Percentiles rank a stretch among this genome's conserved stretches.
Evolutionary conservation across 768 basidiomycete species (phyloP).

Genomic region (Nevesoporus exiguus): DNA sequence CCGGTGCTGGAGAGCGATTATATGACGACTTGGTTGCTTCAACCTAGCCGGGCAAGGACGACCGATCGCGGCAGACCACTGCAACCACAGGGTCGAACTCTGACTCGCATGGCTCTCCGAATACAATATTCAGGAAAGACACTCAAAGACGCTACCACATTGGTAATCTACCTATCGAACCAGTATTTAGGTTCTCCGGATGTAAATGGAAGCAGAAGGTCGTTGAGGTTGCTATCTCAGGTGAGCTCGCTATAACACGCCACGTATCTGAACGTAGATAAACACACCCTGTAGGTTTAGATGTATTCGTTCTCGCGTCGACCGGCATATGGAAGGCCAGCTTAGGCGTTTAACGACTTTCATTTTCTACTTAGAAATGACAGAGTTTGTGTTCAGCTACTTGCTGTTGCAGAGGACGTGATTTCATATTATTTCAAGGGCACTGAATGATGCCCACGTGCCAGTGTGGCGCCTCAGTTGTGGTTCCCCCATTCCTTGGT

Average conservation of each 20-base stretch:
- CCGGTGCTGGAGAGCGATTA: too few species aligned
- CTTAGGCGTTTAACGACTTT: neutral
- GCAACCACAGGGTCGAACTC: too few species aligned
- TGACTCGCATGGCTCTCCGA: too few species aligned
- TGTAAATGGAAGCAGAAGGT: constrained; percentile 63
- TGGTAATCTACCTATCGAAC: constrained; percentile 4
- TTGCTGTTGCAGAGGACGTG: constrained; percentile 66
- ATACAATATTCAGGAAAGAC: too few species aligned
- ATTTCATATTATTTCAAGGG: neutral
- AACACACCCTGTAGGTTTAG: constrained; percentile 43
- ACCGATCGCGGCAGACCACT: too few species aligned
- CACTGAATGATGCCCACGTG: neutral
- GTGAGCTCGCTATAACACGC: constrained; percentile 31
- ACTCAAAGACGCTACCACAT: too few species aligned
- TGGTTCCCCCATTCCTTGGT: constrained; percentile 79
- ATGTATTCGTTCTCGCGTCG: constrained; percentile 78
- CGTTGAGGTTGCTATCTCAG: constrained; percentile 34
- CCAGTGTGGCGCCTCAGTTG: constrained; percentile 69
- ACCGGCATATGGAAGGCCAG: constrained; percentile 86
- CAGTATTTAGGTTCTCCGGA: constrained; percentile 65
- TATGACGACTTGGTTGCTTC: too few species aligned
- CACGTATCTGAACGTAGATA: neutral
- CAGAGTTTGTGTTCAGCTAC: constrained; percentile 86
- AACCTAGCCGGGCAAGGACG: too few species aligned
- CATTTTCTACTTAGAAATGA: neutral